These are phyloP conservation scores for Heritiera fomes DNA, from an alignment of 345 rosid genomes.

Conservation along the genomic window DNA sequence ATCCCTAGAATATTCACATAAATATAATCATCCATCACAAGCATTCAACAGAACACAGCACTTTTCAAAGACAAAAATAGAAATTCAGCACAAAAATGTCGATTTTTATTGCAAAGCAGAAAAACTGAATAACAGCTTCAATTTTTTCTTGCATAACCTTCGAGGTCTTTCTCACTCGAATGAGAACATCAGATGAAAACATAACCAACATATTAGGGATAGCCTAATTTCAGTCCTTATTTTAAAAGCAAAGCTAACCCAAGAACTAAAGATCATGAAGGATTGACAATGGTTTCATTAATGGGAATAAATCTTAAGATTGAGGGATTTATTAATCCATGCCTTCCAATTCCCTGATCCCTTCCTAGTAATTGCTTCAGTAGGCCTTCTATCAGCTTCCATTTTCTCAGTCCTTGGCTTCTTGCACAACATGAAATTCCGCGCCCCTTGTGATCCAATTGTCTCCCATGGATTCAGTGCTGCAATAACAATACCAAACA, in stretches of 20 bases:
- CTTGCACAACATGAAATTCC: slow-evolving; percentile 91
- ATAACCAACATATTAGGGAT: neutral
- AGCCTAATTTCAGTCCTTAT: neutral
- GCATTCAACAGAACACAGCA: neutral
- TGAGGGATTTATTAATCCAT: slow-evolving; percentile 91
- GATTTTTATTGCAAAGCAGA: neutral
- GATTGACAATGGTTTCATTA: slow-evolving; percentile 20
- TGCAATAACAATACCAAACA: slow-evolving; percentile 30
- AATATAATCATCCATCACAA: neutral
- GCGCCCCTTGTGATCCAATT: slow-evolving; percentile 72
- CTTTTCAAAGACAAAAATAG: neutral
- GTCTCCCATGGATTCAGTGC: slow-evolving; percentile 78
- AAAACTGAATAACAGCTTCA: neutral
- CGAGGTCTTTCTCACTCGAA: neutral
- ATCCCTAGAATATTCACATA: neutral
- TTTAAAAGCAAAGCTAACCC: neutral
- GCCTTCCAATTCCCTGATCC: slow-evolving; percentile 74
- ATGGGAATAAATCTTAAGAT: slow-evolving; percentile 69
- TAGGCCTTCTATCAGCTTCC: slow-evolving; percentile 35
- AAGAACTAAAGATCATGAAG: neutral
- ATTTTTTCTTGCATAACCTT: neutral
- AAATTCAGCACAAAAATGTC: neutral
- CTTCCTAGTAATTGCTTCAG: slow-evolving; percentile 48
- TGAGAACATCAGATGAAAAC: neutral
- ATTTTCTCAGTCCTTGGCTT: slow-evolving; percentile 58